Conservation (phyloP, 1,284 basidiomycete species). For the Rhodotorula glutinis region DNA sequence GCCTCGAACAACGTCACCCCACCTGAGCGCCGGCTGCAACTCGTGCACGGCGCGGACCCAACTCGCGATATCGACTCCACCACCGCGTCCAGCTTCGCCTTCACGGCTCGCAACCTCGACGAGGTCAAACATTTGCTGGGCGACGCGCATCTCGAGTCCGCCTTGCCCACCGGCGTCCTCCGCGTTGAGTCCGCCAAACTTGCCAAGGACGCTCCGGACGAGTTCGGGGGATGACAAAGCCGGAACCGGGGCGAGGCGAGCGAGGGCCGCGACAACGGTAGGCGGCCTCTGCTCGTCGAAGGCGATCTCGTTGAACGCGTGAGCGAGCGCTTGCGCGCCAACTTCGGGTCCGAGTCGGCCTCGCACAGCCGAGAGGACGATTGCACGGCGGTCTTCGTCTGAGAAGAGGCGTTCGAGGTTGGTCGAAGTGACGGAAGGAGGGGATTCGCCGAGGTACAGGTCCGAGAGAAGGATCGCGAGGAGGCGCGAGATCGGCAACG, state of each 20-base stretch:
- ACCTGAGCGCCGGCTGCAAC: slow-evolving; percentile 48
- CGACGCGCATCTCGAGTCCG: slow-evolving; percentile 24
- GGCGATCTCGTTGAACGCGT: slow-evolving; percentile 45
- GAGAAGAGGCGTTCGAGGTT: slow-evolving; percentile 40
- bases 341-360: slow-evolving; percentile 45
- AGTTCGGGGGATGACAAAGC: slow-evolving; percentile 54
- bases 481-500: slow-evolving; percentile 69
- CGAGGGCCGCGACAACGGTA: slow-evolving; percentile 24
- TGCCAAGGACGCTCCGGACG: slow-evolving; percentile 62
- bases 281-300: slow-evolving; percentile 13
- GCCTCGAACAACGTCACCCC: slow-evolving; percentile 71
- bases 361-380: slow-evolving; percentile 44
- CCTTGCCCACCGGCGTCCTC: not conserved
- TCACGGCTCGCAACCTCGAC: slow-evolving; percentile 31
- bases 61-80: slow-evolving; percentile 15
- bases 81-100: slow-evolving; percentile 21
- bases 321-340: slow-evolving; percentile 43
- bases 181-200: slow-evolving; percentile 59
- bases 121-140: slow-evolving; percentile 31
- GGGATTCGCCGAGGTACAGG: slow-evolving; percentile 37
- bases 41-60: slow-evolving; percentile 35
- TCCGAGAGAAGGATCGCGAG: slow-evolving; percentile 73
- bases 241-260: slow-evolving; percentile 38
- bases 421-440: slow-evolving; percentile 11
- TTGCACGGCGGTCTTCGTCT: slow-evolving; percentile 41